Evolutionary conservation across 2,329 filamentous ascomycete species (phyloP), one percentile per base, ranked within the genome.

Genomic region (Penicillium polonicum): DNA sequence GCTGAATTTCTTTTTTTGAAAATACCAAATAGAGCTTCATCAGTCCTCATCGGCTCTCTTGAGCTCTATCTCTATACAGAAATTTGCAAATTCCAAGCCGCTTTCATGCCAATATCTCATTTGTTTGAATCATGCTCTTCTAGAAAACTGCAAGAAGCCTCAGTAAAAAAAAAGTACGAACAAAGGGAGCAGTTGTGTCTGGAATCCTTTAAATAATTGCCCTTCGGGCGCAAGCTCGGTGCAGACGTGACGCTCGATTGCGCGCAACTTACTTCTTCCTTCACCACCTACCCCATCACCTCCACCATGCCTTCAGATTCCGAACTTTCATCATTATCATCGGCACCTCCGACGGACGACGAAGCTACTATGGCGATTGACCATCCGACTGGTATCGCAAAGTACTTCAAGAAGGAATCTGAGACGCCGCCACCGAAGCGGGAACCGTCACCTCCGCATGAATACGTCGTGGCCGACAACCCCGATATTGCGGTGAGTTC

Each of bases 381-480:
- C 48, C 72, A 75, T 62, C 71, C 71, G 33, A 68, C 72, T 33
- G 78, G 76, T 39, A 75, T 81, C 55, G 70, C 75, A 54, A 79
- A 78, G 60, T 81, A 80, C 70, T 80, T 81, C 71, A 80, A 79
- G 67, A 73, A 73, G 62, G 67, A 72, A 57, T 70, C 72, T 52
- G 69, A 74, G 60, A 85, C 86, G 66, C 86, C 88, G 62, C 86
- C 86, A 69, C 86, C 85, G 70, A 95, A 94, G 81, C 84, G 93
- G 73, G 87, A 89, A 57, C 88, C 91, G 21, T 97, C 92, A 65
- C 93, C 93, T 66, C 88, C 91, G 9, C 93, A 97, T 75, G 91
- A 96, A 81, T 90, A 89, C 76, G 88, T 91, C 29, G 81, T 97
- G 56, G 91, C 91, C 61, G 93, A 97, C 74, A 96, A 96, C 75